Conservation (phyloP, 2,329 filamentous ascomycete genomes). For the Leptographium wingfieldii region DNA sequence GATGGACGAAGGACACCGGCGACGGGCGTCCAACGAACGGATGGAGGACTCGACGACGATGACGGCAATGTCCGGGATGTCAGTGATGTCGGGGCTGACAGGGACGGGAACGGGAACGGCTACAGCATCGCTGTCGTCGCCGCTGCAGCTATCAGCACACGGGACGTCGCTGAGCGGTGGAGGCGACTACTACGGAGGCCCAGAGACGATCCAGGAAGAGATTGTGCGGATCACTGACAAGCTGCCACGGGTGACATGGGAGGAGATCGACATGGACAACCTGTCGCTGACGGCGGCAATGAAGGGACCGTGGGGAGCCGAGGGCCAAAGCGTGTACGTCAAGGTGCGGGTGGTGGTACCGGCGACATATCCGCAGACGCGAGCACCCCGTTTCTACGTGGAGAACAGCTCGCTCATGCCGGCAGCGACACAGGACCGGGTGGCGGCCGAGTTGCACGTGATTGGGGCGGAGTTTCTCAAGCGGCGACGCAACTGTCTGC, state of each 20-base stretch:
- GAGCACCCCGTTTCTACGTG: conserved; percentile 44
- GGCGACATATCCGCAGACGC: conserved; percentile 42
- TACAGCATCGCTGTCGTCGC: conserved; percentile 12
- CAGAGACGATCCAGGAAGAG: conserved; percentile 52
- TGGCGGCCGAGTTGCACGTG: conserved; percentile 43
- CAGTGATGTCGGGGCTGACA: background rate
- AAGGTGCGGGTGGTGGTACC: conserved; percentile 50
- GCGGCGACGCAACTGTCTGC: conserved; percentile 48
- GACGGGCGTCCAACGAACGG: conserved; percentile 8
- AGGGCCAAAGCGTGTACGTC: conserved; percentile 45
- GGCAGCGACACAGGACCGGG: conserved; percentile 36
- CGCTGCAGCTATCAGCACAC: conserved; percentile 38
- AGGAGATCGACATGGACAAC: conserved; percentile 51
- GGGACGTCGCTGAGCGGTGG: conserved; percentile 37
- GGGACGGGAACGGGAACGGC: background rate
- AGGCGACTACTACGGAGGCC: conserved; percentile 38
- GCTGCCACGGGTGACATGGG: conserved; percentile 51
- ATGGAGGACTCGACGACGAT: conserved; percentile 6
- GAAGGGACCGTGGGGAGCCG: conserved; percentile 50
- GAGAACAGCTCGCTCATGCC: conserved; percentile 52
- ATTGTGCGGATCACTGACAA: conserved; percentile 49
- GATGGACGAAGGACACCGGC: background rate
- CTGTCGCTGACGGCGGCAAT: conserved; percentile 47
- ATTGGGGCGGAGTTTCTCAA: conserved; percentile 43
- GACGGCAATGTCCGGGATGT: background rate